Conservation (phyloP, 2,329 filamentous ascomycete species). For the Hypomyces perniciosus region DNA sequence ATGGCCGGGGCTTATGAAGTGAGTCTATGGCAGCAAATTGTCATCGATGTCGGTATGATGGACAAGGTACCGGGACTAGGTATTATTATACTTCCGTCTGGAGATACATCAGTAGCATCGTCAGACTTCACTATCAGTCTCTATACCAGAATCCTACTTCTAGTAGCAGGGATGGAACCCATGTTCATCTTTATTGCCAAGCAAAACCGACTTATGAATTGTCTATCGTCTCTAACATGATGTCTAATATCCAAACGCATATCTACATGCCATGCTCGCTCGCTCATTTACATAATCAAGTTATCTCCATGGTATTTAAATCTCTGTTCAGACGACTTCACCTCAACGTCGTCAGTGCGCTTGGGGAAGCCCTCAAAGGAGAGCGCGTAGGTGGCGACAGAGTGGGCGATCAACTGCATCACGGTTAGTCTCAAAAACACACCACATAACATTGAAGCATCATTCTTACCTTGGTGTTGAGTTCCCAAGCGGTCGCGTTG, state of each 20-base stretch:
- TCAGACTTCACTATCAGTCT: too few relatives aligned
- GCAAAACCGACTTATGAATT: background rate
- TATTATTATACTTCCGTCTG: too few relatives aligned
- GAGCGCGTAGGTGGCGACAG: conserved; percentile 62
- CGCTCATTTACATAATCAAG: conserved; percentile 36
- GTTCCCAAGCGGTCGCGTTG: conserved; percentile 53
- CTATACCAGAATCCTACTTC: too few relatives aligned
- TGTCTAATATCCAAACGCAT: background rate
- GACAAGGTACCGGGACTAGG: too few relatives aligned
- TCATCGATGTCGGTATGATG: too few relatives aligned
- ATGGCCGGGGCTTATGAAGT: too few relatives aligned
- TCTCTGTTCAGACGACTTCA: conserved; percentile 27
- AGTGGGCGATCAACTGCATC: conserved; percentile 59
- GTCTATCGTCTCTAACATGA: background rate
- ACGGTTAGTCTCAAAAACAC: conserved; percentile 14
- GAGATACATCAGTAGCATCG: too few relatives aligned
- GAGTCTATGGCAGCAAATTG: too few relatives aligned
- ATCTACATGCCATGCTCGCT: background rate
- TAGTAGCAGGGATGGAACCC: background rate
- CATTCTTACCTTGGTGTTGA: conserved; percentile 50
- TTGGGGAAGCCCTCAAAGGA: conserved; percentile 62
- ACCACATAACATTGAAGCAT: background rate
- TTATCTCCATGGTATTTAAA: conserved; percentile 46
- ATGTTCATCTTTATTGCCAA: background rate
- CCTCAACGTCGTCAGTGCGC: conserved; percentile 31